Conservation (phyloP, 441 rosid genomes). For the Euphorbia corollata region DNA sequence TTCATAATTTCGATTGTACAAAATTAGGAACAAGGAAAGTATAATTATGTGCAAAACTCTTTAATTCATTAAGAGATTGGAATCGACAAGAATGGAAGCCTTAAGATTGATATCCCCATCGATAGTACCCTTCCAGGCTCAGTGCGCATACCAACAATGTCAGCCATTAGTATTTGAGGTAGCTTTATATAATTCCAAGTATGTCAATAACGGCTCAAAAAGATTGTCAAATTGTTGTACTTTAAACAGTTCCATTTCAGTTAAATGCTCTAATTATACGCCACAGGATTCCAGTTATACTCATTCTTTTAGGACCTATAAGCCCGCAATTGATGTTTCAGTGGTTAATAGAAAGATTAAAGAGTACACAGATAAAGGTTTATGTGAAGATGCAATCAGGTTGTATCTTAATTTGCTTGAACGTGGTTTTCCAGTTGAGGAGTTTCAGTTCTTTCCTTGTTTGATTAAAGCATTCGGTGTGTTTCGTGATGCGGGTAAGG, state of each 20-base stretch:
- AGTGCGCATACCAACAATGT: neutral
- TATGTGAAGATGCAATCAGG: conserved; percentile 30
- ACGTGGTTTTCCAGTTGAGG: conserved; percentile 23
- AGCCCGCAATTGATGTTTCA: conserved; percentile 19
- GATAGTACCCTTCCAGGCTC: conserved; percentile 10
- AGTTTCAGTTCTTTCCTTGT: conserved; percentile 32
- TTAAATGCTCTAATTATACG: conserved; percentile 12
- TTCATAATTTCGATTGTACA: no score
- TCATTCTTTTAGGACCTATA: conserved; percentile 8
- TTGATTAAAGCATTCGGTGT: conserved; percentile 38
- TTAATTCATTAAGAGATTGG: no score
- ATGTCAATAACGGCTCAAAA: conserved; percentile 2
- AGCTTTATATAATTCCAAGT: conserved; percentile 7
- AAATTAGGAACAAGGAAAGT: no score
- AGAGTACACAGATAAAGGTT: conserved; percentile 28
- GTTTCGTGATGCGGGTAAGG: conserved; percentile 19
- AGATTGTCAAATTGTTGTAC: conserved; percentile 6
- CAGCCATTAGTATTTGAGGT: conserved; percentile 10
- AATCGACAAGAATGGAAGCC: conserved; percentile 12
- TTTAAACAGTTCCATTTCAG: conserved; percentile 5
- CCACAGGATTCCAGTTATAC: conserved; percentile 6
- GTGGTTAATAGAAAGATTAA: conserved; percentile 20
- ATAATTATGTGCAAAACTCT: no score
- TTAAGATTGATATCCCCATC: conserved; percentile 7
- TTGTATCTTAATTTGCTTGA: conserved; percentile 29